Conservation (phyloP, 352 stramenopile genomes). For the Pilasporangium apinafurcum region DNA sequence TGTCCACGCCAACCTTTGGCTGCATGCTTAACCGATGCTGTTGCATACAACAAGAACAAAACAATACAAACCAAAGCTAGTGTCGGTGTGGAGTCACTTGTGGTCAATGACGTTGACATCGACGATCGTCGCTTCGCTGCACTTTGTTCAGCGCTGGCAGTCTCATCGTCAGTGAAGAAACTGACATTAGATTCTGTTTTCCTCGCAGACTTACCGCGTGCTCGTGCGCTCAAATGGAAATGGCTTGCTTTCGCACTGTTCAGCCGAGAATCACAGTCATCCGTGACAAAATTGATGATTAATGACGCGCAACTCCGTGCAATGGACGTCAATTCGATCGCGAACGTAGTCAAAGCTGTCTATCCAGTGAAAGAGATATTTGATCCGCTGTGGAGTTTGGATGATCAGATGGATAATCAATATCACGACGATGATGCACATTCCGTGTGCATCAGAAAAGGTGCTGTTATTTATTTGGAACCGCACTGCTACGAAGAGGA, state of each 20-base stretch:
- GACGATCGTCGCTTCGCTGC: constrained; percentile 5
- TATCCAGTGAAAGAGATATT: constrained; percentile 5
- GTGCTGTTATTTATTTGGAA: constrained; percentile 2
- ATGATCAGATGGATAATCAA: neutral
- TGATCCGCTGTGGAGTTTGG: neutral
- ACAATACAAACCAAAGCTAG: neutral
- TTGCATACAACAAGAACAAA: neutral
- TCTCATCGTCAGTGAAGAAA: neutral
- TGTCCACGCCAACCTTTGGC: neutral
- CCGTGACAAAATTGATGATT: constrained; percentile 1
- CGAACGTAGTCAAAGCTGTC: constrained; percentile 1
- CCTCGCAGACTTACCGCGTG: neutral
- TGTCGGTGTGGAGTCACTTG: neutral
- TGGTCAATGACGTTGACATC: neutral
- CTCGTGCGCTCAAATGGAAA: constrained; percentile 8
- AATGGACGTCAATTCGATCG: constrained; percentile 2
- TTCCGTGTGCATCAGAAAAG: constrained; percentile 9
- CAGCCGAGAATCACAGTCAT: neutral
- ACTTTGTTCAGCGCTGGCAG: constrained; percentile 9
- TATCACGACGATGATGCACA: neutral
- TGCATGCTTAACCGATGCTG: too few species aligned
- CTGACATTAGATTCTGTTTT: constrained; percentile 6
- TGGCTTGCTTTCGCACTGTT: constrained; percentile 12
- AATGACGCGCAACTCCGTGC: constrained; percentile 2
- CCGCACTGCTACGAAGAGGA: neutral